Base-by-base conservation (phyloP, 2,329 filamentous ascomycete species). In the Didymella pomorum region DNA sequence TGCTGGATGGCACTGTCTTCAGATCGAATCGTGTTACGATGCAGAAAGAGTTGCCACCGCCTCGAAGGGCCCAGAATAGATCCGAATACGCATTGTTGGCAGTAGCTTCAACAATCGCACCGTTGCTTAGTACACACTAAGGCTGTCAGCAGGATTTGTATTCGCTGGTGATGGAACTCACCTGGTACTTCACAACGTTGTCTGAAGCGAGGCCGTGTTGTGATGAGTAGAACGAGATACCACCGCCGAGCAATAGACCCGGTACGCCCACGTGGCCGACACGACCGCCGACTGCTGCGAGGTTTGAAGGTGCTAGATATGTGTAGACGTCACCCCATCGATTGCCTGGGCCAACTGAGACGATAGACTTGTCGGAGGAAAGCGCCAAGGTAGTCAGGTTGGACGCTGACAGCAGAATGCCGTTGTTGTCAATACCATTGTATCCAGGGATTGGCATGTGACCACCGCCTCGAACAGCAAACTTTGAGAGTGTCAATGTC, bases 31-130 rank as follows among this genome's bases (percentile, higher is more conserved):
- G 42, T n/a, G 66, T 69, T 1, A 68, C 59, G 20, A 68, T 57
- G 25, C 60, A 61, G 37, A 71, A 72, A 7, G 70, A 71, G 35
- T 66, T 69, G 9, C 69, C 65, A 20, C 69, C 69, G 10, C 72
- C 71, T 23, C 65, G 58, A 16, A 76, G 58, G 1, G 72, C 71
- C 72, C 71, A 76, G 58, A 68, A 75, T 7, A 76, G 65, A 49
- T 76, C 72, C 4, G 71, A 63, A 50, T 75, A 67, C 3, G 52
- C 31, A 26, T 61, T 66, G 2, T 59, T 56, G 2, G 64, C 65
- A 23, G 64, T 73, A 2, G 60, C 70, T 21, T 63, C 65, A 0
- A 61, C 50, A 20, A 73, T 59, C 1, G 56, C 48, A 3, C 73
- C 73, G 41, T 66, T 63, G 10, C 71, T 62, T 0, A 70, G 61